phyloP scores from a whole-genome alignment of 306 rosid genomes.

The Vigna nakashimae region DNA sequence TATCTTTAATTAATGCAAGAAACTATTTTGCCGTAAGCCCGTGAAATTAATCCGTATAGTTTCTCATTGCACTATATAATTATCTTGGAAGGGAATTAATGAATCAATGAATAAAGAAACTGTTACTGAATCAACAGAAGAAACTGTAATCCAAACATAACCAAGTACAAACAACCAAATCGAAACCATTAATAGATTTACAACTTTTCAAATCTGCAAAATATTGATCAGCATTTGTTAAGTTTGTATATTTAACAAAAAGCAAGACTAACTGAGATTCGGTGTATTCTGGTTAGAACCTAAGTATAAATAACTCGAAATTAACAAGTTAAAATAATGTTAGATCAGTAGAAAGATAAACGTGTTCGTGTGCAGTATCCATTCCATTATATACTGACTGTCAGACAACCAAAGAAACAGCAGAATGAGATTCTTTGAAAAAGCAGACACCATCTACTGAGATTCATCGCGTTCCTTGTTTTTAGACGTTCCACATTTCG shows the following conservation, averaged over 20 bases:
- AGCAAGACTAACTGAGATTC: slow-evolving; percentile 25
- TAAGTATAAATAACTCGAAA: slow-evolving; percentile 31
- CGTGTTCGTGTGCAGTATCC: slow-evolving; percentile 3
- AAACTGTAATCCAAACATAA: slow-evolving; percentile 21
- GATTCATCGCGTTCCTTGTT: slow-evolving; percentile 40
- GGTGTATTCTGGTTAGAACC: slow-evolving; percentile 44
- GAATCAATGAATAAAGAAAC: not conserved
- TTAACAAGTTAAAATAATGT: slow-evolving; percentile 10
- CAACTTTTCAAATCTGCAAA: not conserved
- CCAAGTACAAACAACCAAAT: not conserved
- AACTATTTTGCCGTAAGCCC: no score
- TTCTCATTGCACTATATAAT: not conserved
- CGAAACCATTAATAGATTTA: slow-evolving; percentile 14
- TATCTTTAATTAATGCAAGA: no score
- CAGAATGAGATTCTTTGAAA: not conserved
- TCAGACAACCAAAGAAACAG: slow-evolving; percentile 5
- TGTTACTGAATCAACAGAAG: not conserved
- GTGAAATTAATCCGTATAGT: not conserved
- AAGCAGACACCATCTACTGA: slow-evolving; percentile 32
- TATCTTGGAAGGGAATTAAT: not conserved
- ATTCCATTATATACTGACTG: not conserved
- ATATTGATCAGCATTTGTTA: slow-evolving; percentile 15
- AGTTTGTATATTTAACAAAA: slow-evolving; percentile 14
- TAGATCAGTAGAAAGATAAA: slow-evolving; percentile 28
- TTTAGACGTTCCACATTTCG: slow-evolving; percentile 35